Conservation (phyloP, 805 yeast genomes). For the Hanseniaspora thailandica region DNA sequence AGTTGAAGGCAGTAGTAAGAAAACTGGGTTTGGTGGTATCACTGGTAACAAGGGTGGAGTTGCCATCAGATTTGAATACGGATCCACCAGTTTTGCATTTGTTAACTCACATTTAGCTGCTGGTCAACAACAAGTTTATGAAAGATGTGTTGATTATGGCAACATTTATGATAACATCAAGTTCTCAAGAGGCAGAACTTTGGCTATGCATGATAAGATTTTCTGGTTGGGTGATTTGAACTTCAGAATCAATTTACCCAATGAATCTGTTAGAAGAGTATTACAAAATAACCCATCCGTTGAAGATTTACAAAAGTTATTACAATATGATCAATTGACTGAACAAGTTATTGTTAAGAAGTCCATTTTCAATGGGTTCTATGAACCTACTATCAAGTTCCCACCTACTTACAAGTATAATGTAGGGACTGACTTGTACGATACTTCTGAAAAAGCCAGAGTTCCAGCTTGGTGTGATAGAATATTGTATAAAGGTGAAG, state of each 20-base stretch:
- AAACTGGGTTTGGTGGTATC: constrained; percentile 94
- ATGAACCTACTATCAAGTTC: constrained; percentile 66
- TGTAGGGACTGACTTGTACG: constrained; percentile 68
- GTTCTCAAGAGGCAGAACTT: constrained; percentile 64
- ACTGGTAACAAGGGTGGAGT: constrained; percentile 96
- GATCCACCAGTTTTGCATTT: constrained; percentile 68
- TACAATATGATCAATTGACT: constrained; percentile 67
- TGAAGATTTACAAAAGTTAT: constrained; percentile 33
- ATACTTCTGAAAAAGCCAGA: constrained; percentile 81
- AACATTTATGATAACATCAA: constrained; percentile 64
- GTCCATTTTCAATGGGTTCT: constrained; percentile 61
- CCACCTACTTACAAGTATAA: constrained; percentile 90
- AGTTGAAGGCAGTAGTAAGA: constrained; percentile 89
- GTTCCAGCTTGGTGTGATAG: constrained; percentile 97
- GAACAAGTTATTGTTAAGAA: constrained; percentile 54
- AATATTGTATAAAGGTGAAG: constrained; percentile 52
- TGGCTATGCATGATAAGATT: constrained; percentile 73
- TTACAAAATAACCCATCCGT: constrained; percentile 35
- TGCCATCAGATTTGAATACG: constrained; percentile 76
- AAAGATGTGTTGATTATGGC: constrained; percentile 74
- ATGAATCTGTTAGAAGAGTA: constrained; percentile 58
- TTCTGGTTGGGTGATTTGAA: constrained; percentile 95
- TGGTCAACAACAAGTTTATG: constrained; percentile 68
- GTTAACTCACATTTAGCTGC: constrained; percentile 92
- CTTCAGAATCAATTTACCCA: constrained; percentile 60